Evolutionary conservation across 306 rosid genomes (phyloP).

Genomic region (Argentina anserina): DNA sequence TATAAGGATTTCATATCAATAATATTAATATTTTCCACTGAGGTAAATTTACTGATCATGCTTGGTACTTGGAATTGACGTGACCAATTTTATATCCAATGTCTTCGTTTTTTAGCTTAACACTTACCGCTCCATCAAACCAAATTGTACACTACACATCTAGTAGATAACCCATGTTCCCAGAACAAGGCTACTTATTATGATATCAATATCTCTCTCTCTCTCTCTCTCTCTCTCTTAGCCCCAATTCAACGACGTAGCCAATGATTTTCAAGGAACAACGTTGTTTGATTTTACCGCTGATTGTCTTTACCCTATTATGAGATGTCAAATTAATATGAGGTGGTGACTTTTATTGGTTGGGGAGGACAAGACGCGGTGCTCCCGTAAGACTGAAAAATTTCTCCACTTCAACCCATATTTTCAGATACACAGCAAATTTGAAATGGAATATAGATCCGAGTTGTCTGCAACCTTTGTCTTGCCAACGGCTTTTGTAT

Average conservation of each 20-base stretch:
- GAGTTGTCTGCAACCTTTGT: neutral
- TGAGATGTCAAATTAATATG: no score
- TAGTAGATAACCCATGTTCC: neutral
- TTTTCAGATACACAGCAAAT: neutral
- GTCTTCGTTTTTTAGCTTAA: neutral
- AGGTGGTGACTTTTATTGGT: no score
- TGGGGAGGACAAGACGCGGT: no score
- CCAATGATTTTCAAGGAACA: no score
- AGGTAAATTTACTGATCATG: neutral
- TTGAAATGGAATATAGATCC: neutral
- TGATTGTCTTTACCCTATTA: no score
- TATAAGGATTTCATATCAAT: no score
- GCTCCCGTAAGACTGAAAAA: no score
- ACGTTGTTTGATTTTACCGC: no score
- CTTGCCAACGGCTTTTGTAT: neutral
- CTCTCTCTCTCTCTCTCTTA: no score
- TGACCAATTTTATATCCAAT: neutral
- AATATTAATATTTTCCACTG: no score
- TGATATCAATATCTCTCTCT: no score
- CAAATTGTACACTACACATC: neutral
- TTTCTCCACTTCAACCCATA: neutral
- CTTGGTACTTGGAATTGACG: neutral
- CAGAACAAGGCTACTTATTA: neutral
- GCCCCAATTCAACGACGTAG: no score
- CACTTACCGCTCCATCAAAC: neutral